Evolutionary conservation across 2,329 filamentous ascomycete genomes (phyloP).

Genomic region (Colletotrichum horii): DNA sequence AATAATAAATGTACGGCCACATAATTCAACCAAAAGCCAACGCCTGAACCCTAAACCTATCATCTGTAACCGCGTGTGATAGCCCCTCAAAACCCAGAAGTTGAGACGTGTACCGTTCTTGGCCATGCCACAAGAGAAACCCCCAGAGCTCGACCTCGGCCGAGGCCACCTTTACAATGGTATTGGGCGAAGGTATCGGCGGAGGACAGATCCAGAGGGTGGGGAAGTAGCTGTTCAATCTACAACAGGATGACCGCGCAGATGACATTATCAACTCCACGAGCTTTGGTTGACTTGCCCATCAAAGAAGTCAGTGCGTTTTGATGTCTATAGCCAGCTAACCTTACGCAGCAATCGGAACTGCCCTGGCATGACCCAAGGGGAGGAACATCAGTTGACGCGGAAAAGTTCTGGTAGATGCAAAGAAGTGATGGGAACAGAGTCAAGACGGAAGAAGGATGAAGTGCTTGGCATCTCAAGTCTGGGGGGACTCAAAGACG

Average conservation of each 20-base stretch:
- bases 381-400: not conserved
- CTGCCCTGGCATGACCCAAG: not conserved
- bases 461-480: not conserved
- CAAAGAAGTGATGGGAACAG: not conserved
- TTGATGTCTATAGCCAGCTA: not conserved
- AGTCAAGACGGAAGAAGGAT: not conserved
- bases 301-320: not conserved
- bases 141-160: not conserved
- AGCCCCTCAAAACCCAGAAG: not conserved
- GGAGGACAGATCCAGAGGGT: too few relatives aligned
- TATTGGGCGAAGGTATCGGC: not conserved
- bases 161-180: not conserved
- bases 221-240: not conserved
- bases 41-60: not conserved
- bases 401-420: not conserved
- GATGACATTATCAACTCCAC: not conserved
- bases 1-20: not conserved
- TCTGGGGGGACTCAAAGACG: not conserved
- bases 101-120: not conserved
- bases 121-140: not conserved
- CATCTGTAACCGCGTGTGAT: not conserved
- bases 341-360: not conserved
- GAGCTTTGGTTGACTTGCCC: not conserved
- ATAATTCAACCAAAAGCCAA: too few relatives aligned
- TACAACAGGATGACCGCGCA: not conserved